phyloP scores from a whole-genome alignment of 257 asterid species.

The Mentha longifolia region DNA sequence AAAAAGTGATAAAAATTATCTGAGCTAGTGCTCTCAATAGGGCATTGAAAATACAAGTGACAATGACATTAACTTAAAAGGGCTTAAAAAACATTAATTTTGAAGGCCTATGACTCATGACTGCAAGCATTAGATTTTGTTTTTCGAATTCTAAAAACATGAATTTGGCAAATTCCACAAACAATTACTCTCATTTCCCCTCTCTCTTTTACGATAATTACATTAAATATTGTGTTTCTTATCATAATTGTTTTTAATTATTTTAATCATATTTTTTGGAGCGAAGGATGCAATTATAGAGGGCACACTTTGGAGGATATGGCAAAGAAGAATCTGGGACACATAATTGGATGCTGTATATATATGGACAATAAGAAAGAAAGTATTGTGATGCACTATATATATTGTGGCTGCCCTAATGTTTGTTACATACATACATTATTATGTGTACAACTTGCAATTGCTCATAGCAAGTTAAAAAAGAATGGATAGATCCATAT shows the following conservation, averaged over 20 bases:
- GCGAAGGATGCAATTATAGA: not conserved
- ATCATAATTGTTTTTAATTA: not conserved
- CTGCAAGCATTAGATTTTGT: not conserved
- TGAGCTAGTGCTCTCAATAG: conserved; percentile 14
- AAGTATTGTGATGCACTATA: conserved; percentile 25
- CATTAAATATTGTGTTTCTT: not conserved
- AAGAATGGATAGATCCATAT: not conserved
- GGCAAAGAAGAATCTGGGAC: not conserved
- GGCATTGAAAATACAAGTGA: not conserved
- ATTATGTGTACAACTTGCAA: conserved; percentile 12
- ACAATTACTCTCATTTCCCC: not conserved
- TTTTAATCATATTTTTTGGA: not conserved
- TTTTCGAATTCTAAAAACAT: too few relatives aligned
- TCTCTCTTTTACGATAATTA: not conserved
- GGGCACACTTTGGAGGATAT: not conserved
- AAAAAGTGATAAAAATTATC: not conserved
- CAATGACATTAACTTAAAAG: not conserved
- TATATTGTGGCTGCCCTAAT: not conserved
- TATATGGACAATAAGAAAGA: conserved; percentile 24
- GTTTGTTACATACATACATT: too few relatives aligned
- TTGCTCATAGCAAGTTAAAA: not conserved
- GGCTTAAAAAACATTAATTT: not conserved
- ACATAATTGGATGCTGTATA: conserved; percentile 19
- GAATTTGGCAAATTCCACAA: not conserved
- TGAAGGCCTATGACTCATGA: not conserved